Conservation (phyloP, 345 rosid genomes). For the Eucalyptus victrix region DNA sequence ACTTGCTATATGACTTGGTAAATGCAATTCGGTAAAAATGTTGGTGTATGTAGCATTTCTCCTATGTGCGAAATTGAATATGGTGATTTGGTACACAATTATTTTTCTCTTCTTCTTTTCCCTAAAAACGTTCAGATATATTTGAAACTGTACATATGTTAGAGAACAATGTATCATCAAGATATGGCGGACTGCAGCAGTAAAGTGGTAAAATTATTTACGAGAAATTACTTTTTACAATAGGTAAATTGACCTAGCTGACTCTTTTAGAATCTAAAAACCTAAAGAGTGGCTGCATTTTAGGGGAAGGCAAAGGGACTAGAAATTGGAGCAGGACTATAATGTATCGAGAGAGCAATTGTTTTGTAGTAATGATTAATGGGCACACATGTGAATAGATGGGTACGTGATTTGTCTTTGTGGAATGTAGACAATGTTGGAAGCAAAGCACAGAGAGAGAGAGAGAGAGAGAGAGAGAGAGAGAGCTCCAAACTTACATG, state of each 20-base stretch:
- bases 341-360: constrained; percentile 28
- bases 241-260: not conserved
- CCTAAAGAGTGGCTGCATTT: not conserved
- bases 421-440: constrained; percentile 26
- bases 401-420: constrained; percentile 45
- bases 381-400: constrained; percentile 49
- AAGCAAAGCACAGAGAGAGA: not conserved
- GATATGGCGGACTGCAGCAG: not conserved
- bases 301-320: not conserved
- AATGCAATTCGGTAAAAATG: not conserved
- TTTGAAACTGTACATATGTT: not conserved
- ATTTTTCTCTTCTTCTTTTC: not conserved
- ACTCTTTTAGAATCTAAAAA: not conserved
- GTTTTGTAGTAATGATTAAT: constrained; percentile 45
- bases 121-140: not conserved
- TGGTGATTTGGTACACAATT: not conserved
- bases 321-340: not conserved
- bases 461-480: not conserved
- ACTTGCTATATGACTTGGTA: not conserved
- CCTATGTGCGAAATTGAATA: not conserved
- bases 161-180: not conserved
- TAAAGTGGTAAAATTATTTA: not conserved
- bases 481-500: not conserved
- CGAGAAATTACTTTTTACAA: not conserved
- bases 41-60: not conserved